A percentile compares a stretch with the other conserved stretches of the same genome.
phyloP scores from a whole-genome alignment of 306 rosid genomes.

The Lablab purpureus region DNA sequence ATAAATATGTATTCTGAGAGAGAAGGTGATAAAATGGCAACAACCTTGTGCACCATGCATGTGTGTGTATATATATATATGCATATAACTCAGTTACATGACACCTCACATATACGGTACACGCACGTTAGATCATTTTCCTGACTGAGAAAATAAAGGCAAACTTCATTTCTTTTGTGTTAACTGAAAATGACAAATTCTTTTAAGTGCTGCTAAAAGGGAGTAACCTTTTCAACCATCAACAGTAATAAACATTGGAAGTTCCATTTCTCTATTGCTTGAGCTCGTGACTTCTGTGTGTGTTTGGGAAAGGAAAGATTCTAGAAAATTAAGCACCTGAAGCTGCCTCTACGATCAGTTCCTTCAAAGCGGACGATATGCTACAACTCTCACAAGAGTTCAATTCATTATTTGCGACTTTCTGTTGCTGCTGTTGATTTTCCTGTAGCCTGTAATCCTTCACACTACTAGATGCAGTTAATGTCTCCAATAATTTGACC shows the following conservation, averaged over 20 bases:
- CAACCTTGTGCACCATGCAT: background rate
- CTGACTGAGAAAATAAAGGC: constrained; percentile 9
- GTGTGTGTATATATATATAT: too few species aligned
- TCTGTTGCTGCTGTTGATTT: constrained; percentile 21
- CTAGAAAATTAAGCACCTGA: constrained; percentile 41
- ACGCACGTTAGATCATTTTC: background rate
- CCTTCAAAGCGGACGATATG: constrained; percentile 38
- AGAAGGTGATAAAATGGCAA: background rate
- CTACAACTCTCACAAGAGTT: constrained; percentile 37
- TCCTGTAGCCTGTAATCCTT: constrained; percentile 35
- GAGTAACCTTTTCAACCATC: background rate
- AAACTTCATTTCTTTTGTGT: background rate
- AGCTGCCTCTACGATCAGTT: constrained; percentile 11
- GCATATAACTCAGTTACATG: background rate
- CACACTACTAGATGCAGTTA: constrained; percentile 35
- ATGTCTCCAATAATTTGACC: constrained; percentile 39
- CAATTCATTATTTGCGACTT: constrained; percentile 36
- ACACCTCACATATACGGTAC: background rate
- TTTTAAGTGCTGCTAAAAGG: background rate
- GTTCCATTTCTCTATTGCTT: background rate
- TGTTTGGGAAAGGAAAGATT: background rate
- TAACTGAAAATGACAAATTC: background rate
- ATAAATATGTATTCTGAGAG: background rate
- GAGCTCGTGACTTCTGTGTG: background rate
- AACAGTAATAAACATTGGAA: background rate